Percentiles rank a stretch among this genome's conserved stretches.
Evolutionary conservation across 192 early-diverging fungal genomes (phyloP).

Genomic region (Coemansia sp.): DNA sequence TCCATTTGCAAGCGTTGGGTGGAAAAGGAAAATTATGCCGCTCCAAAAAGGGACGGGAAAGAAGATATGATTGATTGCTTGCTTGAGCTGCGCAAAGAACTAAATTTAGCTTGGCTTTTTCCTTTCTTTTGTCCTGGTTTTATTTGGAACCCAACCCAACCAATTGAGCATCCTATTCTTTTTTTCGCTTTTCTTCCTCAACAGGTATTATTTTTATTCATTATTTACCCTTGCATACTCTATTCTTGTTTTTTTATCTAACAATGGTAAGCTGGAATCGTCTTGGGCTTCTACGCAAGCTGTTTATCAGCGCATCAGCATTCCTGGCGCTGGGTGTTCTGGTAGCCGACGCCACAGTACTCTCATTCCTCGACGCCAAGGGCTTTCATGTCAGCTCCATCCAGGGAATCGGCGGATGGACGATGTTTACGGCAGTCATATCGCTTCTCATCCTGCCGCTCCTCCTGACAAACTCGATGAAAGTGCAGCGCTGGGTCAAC

Average conservation of each 20-base stretch:
- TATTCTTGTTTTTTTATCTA: background rate
- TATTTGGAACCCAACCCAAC: no score
- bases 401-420: conserved; percentile 24
- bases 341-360: conserved; percentile 15
- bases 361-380: conserved; percentile 19
- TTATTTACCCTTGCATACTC: background rate
- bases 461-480: conserved; percentile 16
- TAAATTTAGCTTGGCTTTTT: background rate
- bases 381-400: background rate
- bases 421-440: conserved; percentile 28
- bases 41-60: no score
- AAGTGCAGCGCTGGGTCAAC: conserved; percentile 33
- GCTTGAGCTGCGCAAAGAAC: no score
- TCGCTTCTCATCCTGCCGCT: conserved; percentile 18
- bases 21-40: no score
- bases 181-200: background rate
- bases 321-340: conserved; percentile 11
- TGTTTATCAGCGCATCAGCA: conserved; percentile 2
- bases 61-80: no score
- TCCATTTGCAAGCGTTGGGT: no score
- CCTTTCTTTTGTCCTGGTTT: conserved; percentile 4
- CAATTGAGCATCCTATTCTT: background rate
- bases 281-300: conserved; percentile 20
- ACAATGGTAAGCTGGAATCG: conserved; percentile 26
- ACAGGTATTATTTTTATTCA: background rate